phyloP scores from a whole-genome alignment of 768 basidiomycete species.

The Cyclocybe aegerita region DNA sequence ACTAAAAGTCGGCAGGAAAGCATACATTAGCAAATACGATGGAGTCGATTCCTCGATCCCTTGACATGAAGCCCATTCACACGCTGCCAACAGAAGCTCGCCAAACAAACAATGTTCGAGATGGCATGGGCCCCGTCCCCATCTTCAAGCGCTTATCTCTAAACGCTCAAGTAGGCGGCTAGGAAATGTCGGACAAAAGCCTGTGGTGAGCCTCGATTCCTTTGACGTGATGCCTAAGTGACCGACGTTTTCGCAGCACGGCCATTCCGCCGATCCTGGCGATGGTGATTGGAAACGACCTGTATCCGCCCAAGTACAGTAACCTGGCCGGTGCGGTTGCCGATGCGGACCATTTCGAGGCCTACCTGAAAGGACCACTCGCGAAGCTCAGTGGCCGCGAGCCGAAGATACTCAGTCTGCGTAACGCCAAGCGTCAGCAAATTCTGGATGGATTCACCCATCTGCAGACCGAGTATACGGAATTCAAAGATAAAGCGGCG shows the following conservation, averaged over 20 bases:
- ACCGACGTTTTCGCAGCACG: neutral
- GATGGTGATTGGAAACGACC: conserved; percentile 10
- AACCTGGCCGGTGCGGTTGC: conserved; percentile 5
- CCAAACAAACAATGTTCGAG: no score
- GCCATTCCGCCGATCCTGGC: neutral
- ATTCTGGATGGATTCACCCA: conserved; percentile 8
- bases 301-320: neutral
- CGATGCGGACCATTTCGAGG: conserved; percentile 3
- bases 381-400: conserved; percentile 1
- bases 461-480: conserved; percentile 2
- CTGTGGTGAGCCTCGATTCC: no score
- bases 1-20: no score
- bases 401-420: neutral
- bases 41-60: no score
- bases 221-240: no score
- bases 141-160: no score
- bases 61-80: no score
- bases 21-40: no score
- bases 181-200: no score
- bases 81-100: no score
- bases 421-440: conserved; percentile 8
- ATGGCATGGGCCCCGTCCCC: no score
- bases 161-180: no score
- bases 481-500: conserved; percentile 1
- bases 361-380: conserved; percentile 1